Evolutionary conservation across 2,329 filamentous ascomycete genomes (phyloP).

Genomic region (Pseudogymnoascus sp.): DNA sequence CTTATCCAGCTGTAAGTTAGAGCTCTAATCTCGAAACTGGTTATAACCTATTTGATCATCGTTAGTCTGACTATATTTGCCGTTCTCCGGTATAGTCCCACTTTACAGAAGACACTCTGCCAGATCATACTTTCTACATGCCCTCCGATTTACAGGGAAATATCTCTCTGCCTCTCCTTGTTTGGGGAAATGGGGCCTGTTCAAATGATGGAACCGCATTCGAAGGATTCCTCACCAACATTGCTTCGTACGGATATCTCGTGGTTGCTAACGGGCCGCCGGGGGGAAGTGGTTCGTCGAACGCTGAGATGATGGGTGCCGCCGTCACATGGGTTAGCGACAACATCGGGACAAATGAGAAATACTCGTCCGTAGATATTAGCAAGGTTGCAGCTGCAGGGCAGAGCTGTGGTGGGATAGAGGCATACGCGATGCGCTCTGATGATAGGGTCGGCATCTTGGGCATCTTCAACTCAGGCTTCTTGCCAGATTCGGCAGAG

Average conservation of each 20-base stretch:
- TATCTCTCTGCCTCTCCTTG: not conserved
- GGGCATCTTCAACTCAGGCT: constrained; percentile 26
- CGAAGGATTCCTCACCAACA: constrained; percentile 7
- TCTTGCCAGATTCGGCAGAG: not conserved
- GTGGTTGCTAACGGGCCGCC: constrained; percentile 5
- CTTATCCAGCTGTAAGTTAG: not conserved
- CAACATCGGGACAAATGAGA: constrained; percentile 17
- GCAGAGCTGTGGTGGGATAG: constrained; percentile 27
- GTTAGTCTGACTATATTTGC: not conserved
- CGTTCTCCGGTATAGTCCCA: not conserved
- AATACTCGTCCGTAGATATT: constrained; percentile 19
- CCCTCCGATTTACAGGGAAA: not conserved
- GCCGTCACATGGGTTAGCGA: constrained; percentile 21
- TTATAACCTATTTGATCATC: not conserved
- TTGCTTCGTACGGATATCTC: constrained; percentile 11
- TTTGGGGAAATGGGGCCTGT: constrained; percentile 11
- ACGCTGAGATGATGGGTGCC: constrained; percentile 21
- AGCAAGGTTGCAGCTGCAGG: constrained; percentile 25
- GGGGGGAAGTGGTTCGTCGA: constrained; percentile 10
- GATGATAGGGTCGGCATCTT: constrained; percentile 19
- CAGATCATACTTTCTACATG: not conserved
- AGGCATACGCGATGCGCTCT: constrained; percentile 23
- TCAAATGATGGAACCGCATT: constrained; percentile 1
- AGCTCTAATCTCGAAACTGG: not conserved
- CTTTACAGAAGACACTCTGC: not conserved